These are phyloP conservation scores for Epichloe amarillans DNA, from an alignment of 2,329 filamentous ascomycete genomes.

Conservation along the genomic window DNA sequence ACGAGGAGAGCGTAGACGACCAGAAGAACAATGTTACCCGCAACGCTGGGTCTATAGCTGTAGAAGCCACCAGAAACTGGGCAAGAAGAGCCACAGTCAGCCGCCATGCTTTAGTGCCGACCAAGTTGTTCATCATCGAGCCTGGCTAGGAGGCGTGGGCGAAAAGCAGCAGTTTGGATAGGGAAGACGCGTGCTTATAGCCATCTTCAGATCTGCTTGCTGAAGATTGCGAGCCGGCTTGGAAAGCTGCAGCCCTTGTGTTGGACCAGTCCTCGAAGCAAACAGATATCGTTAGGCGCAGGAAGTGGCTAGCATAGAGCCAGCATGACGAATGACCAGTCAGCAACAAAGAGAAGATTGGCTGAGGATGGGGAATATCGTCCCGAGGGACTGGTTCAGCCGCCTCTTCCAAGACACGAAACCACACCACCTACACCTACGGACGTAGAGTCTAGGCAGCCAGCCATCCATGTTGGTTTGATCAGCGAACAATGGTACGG, in stretches of 20 bases:
- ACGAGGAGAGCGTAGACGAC: slow-evolving; percentile 26
- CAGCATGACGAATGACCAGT: too few species aligned
- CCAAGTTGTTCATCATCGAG: slow-evolving; percentile 13
- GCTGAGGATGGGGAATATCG: neutral
- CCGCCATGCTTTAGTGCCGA: slow-evolving; percentile 20
- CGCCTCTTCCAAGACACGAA: neutral
- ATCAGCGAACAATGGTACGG: neutral
- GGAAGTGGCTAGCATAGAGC: too few species aligned
- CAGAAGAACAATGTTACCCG: slow-evolving; percentile 28
- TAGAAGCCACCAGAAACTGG: slow-evolving; percentile 24
- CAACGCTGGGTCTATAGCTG: slow-evolving; percentile 21
- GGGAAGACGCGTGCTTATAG: neutral
- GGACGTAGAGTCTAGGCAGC: neutral
- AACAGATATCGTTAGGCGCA: too few species aligned
- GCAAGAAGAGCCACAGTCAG: slow-evolving; percentile 22
- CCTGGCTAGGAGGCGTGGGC: slow-evolving; percentile 5
- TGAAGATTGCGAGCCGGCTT: neutral
- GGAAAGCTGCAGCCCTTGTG: neutral
- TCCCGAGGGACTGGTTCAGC: neutral
- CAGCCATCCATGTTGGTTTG: neutral
- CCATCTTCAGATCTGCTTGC: neutral
- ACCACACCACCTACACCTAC: too few species aligned
- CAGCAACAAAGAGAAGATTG: neutral
- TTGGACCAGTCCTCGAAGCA: too few species aligned
- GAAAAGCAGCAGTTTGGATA: slow-evolving; percentile 7